These are phyloP conservation scores for Kodamaea arcana DNA, from an alignment of 1,139 yeast species.

Conservation along the genomic window DNA sequence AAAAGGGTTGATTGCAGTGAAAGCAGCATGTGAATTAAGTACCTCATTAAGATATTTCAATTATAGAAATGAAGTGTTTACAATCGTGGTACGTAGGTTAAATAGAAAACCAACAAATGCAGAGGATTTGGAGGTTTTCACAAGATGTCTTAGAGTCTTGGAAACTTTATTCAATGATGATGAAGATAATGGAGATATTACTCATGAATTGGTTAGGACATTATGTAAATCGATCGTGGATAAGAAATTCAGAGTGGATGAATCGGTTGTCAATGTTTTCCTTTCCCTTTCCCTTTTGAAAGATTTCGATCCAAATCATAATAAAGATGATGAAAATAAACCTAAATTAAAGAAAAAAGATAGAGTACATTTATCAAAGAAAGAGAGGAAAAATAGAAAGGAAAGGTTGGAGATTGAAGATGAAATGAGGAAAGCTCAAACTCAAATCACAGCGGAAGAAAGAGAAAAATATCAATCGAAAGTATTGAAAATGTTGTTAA, in stretches of 20 bases:
- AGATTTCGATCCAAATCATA: conserved; percentile 70
- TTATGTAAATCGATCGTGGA: conserved; percentile 68
- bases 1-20: conserved; percentile 58
- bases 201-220: conserved; percentile 66
- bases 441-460: conserved; percentile 80
- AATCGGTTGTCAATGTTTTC: conserved; percentile 70
- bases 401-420: conserved; percentile 85
- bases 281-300: conserved; percentile 69
- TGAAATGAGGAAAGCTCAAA: conserved; percentile 84
- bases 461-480: conserved; percentile 83
- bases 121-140: conserved; percentile 48
- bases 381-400: conserved; percentile 80
- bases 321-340: conserved; percentile 37
- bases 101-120: conserved; percentile 49
- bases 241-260: conserved; percentile 78
- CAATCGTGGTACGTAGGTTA: conserved; percentile 61
- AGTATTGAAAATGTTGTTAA: conserved; percentile 66
- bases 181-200: conserved; percentile 74
- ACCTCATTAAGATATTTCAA: conserved; percentile 75
- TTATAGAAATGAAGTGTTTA: conserved; percentile 66
- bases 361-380: conserved; percentile 82
- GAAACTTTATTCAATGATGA: conserved; percentile 65
- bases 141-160: conserved; percentile 58
- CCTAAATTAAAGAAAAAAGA: conserved; percentile 73
- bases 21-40: conserved; percentile 74